Conservation (phyloP, 208 protist genomes). For the Phytomonas serpens region DNA sequence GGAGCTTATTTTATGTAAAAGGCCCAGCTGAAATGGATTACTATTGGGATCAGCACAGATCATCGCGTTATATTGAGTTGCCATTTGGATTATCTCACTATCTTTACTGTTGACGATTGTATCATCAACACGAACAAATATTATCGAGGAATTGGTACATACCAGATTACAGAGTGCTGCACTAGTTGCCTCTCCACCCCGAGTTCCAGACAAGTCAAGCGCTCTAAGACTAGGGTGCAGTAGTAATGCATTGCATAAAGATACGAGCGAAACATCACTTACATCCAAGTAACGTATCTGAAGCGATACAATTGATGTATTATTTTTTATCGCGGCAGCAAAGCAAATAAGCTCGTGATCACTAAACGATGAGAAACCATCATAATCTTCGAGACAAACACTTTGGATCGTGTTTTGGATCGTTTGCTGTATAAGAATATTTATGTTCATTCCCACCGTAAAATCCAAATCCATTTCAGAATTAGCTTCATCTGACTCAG, state of each 20-base stretch:
- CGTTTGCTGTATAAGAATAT: slow-evolving; percentile 75
- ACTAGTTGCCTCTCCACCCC: slow-evolving; percentile 44
- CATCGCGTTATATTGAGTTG: slow-evolving; percentile 55
- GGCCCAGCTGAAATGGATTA: slow-evolving; percentile 72
- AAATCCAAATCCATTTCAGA: slow-evolving; percentile 21
- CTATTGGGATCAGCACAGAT: slow-evolving; percentile 60
- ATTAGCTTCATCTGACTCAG: slow-evolving; percentile 25
- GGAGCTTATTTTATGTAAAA: slow-evolving; percentile 59
- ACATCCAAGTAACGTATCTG: slow-evolving; percentile 77
- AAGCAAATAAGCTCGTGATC: slow-evolving; percentile 73
- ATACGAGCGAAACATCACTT: slow-evolving; percentile 62
- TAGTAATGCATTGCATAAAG: slow-evolving; percentile 54
- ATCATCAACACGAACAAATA: slow-evolving; percentile 66
- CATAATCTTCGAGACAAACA: slow-evolving; percentile 61
- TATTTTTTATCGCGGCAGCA: slow-evolving; percentile 65
- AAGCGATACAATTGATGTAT: slow-evolving; percentile 73
- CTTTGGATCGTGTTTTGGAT: slow-evolving; percentile 68
- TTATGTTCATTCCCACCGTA: slow-evolving; percentile 62
- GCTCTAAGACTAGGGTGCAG: slow-evolving; percentile 47
- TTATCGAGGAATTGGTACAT: slow-evolving; percentile 65
- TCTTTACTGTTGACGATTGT: slow-evolving; percentile 44
- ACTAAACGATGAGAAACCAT: slow-evolving; percentile 42
- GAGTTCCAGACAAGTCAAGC: slow-evolving; percentile 66
- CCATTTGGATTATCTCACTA: slow-evolving; percentile 43
- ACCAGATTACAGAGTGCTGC: slow-evolving; percentile 56